Evolutionary conservation across 2,329 filamentous ascomycete species (phyloP).

Genomic region (Lecanosticta acicola): DNA sequence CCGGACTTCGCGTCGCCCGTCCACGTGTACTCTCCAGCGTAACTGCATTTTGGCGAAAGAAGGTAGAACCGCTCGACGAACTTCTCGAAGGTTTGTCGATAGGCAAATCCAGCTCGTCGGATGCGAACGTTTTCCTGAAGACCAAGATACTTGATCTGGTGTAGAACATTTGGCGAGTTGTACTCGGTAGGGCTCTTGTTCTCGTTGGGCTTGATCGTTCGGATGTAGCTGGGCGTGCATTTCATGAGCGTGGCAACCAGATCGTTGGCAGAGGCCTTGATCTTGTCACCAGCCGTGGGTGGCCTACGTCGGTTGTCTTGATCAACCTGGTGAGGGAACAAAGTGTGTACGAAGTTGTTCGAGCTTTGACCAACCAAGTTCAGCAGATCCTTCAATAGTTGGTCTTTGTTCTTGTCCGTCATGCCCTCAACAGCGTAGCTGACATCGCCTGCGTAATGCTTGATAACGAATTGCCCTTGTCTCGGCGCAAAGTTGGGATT

Average conservation of each 20-base stretch:
- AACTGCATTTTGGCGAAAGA: constrained; percentile 87
- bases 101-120: constrained; percentile 90
- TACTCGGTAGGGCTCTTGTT: constrained; percentile 96
- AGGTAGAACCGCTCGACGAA: constrained; percentile 97
- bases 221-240: constrained; percentile 93
- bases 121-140: constrained; percentile 99
- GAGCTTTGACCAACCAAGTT: constrained; percentile 77
- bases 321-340: constrained; percentile 91
- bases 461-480: constrained; percentile 95
- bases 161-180: constrained; percentile 83
- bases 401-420: constrained; percentile 99
- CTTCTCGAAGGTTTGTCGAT: constrained; percentile 94
- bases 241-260: constrained; percentile 95
- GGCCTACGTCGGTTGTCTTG: constrained; percentile 92
- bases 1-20: constrained; percentile 80
- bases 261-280: constrained; percentile 89
- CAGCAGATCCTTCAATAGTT: constrained; percentile 86
- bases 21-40: constrained; percentile 97
- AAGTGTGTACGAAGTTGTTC: constrained; percentile 76
- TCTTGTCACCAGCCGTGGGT: constrained; percentile 92
- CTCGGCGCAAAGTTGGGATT: constrained; percentile 87
- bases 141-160: constrained; percentile 98
- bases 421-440: constrained; percentile 92
- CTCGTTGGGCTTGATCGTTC: constrained; percentile 98
- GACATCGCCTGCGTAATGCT: constrained; percentile 97